Evolutionary conservation across 2,329 filamentous ascomycete genomes (phyloP).

Genomic region (Lasiodiplodia citricola): DNA sequence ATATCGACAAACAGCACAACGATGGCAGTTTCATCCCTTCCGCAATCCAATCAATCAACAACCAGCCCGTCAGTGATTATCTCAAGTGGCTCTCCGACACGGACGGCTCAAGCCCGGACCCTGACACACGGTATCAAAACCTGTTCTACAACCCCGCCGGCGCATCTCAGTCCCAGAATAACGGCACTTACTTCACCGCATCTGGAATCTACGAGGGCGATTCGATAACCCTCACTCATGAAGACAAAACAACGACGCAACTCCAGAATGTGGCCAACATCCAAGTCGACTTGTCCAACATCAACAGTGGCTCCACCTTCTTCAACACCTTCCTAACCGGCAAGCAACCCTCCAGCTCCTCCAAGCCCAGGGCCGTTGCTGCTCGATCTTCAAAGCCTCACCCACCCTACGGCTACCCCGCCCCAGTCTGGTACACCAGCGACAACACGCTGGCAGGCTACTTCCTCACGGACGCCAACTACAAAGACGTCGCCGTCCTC

Average conservation of each 20-base stretch:
- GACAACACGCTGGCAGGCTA: constrained; percentile 52
- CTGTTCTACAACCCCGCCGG: constrained; percentile 44
- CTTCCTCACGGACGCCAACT: constrained; percentile 47
- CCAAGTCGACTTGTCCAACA: constrained; percentile 40
- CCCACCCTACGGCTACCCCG: constrained; percentile 43
- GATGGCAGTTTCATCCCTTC: constrained; percentile 41
- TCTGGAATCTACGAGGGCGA: constrained; percentile 36
- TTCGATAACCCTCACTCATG: constrained; percentile 42
- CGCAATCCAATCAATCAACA: constrained; percentile 46
- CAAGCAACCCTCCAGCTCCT: constrained; percentile 28
- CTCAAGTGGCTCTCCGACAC: constrained; percentile 46
- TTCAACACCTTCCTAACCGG: constrained; percentile 47
- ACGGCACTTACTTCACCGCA: constrained; percentile 26
- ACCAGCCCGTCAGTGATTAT: constrained; percentile 39
- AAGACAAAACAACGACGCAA: constrained; percentile 42
- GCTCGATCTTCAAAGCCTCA: constrained; percentile 28
- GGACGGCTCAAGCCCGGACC: constrained; percentile 35
- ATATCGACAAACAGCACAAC: constrained; percentile 36
- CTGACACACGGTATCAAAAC: constrained; percentile 41
- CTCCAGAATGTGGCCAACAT: constrained; percentile 41
- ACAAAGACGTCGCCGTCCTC: constrained; percentile 55
- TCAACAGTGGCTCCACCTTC: constrained; percentile 47
- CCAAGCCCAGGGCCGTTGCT: too few species aligned
- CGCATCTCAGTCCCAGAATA: constrained; percentile 36
- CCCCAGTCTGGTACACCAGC: constrained; percentile 42